A percentile compares a stretch with the other conserved stretches of the same genome.
Evolutionary conservation across 441 rosid species (phyloP).

Genomic region (Croton laevigatus): DNA sequence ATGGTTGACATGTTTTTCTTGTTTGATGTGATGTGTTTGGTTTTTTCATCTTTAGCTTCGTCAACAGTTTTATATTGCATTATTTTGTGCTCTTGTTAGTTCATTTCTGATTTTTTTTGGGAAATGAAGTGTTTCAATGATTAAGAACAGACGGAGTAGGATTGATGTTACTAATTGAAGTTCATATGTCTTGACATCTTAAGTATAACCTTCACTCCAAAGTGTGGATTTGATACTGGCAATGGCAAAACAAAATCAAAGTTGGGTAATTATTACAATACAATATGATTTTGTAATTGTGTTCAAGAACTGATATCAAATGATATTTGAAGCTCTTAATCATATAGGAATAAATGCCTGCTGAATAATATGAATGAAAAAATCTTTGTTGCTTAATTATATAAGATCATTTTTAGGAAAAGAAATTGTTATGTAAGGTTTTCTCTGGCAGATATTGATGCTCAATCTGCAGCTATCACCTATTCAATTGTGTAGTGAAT

Average conservation of each 20-base stretch:
- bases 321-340: not conserved
- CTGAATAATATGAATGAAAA: not conserved
- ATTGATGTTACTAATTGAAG: not conserved
- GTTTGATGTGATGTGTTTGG: not conserved
- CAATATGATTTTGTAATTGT: too few species aligned
- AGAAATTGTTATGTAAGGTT: not conserved
- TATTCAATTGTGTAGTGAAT: not conserved
- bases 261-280: not conserved
- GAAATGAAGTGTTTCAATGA: not conserved
- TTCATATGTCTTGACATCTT: not conserved
- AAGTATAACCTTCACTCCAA: not conserved
- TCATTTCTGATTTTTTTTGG: not conserved
- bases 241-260: not conserved
- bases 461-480: not conserved
- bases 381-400: not conserved
- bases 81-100: not conserved
- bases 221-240: not conserved
- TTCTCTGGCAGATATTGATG: not conserved
- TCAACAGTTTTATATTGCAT: not conserved
- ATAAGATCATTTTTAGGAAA: not conserved
- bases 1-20: not conserved
- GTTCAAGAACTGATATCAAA: not conserved
- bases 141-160: not conserved
- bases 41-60: not conserved
- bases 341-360: not conserved